Percentiles rank a stretch among this genome's conserved stretches.
These are phyloP conservation scores for Leccinum rimulosum DNA, from an alignment of 768 basidiomycete species.

Conservation along the genomic window DNA sequence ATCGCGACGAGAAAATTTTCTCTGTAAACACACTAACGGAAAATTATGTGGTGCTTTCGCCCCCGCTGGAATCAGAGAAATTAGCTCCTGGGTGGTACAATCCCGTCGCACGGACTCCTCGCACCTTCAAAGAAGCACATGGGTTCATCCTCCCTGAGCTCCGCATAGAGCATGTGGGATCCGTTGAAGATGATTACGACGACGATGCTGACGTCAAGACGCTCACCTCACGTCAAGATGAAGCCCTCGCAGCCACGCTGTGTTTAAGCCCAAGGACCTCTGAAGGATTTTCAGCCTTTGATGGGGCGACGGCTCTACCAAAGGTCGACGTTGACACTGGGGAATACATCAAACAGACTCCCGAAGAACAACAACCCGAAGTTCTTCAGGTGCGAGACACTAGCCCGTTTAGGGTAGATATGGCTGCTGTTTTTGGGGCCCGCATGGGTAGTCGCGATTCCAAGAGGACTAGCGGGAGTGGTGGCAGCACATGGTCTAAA, in stretches of 20 bases:
- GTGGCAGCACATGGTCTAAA: constrained; percentile 31
- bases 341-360: constrained; percentile 5
- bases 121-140: constrained; percentile 15
- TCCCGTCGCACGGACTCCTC: constrained; percentile 17
- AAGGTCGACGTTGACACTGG: constrained; percentile 5
- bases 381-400: constrained; percentile 38
- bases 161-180: constrained; percentile 9
- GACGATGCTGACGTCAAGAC: constrained; percentile 33
- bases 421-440: constrained; percentile 29
- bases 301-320: not conserved
- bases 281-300: constrained; percentile 21
- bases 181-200: constrained; percentile 17
- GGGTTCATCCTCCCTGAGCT: constrained; percentile 25
- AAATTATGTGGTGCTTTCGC: constrained; percentile 12
- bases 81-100: constrained; percentile 33
- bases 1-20: constrained; percentile 29
- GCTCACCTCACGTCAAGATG: constrained; percentile 30
- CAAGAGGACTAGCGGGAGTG: constrained; percentile 22
- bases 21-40: constrained; percentile 26
- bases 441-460: constrained; percentile 19
- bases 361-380: constrained; percentile 8
- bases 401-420: constrained; percentile 50
- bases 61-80: constrained; percentile 32
- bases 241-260: constrained; percentile 41
- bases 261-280: constrained; percentile 46